These are phyloP conservation scores for Orbilia ellipsospora DNA, from an alignment of 2,329 filamentous ascomycete genomes.

Conservation along the genomic window DNA sequence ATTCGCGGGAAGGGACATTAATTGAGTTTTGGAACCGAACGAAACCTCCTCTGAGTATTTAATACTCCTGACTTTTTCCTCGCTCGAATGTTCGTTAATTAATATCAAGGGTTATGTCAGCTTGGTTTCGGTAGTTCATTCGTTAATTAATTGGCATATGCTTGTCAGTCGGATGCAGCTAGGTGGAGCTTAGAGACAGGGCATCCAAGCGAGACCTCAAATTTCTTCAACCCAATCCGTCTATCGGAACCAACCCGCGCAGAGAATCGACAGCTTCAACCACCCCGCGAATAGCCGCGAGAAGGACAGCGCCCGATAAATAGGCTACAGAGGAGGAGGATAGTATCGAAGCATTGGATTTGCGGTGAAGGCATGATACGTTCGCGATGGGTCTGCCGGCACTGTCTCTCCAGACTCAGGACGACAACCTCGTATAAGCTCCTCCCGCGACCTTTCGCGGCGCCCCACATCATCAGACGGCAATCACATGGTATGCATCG, in stretches of 20 bases:
- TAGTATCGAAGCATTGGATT: too few species aligned
- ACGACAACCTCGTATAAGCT: conserved; percentile 9
- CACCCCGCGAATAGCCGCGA: too few species aligned
- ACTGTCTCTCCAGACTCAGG: conserved; percentile 35
- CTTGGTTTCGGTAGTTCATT: too few species aligned
- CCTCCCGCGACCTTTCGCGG: conserved; percentile 7
- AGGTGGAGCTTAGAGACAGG: too few species aligned
- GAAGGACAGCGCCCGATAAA: too few species aligned
- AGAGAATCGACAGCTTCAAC: not conserved
- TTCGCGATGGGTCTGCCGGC: conserved; percentile 53
- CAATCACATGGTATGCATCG: conserved; percentile 36
- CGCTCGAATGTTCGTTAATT: too few species aligned
- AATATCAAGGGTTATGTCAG: too few species aligned
- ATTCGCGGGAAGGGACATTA: conserved; percentile 3
- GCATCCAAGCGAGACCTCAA: too few species aligned
- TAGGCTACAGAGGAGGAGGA: not conserved
- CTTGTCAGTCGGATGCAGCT: too few species aligned
- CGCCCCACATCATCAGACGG: conserved; percentile 30
- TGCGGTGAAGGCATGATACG: conserved; percentile 48
- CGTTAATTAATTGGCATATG: too few species aligned
- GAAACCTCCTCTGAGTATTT: too few species aligned
- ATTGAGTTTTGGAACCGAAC: not conserved
- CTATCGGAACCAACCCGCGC: not conserved
- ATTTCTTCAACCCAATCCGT: not conserved
- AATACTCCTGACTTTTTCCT: too few species aligned